Base-by-base conservation (phyloP, 371 early-diverging fungal genomes). In the Apophysomyces elegans region DNA sequence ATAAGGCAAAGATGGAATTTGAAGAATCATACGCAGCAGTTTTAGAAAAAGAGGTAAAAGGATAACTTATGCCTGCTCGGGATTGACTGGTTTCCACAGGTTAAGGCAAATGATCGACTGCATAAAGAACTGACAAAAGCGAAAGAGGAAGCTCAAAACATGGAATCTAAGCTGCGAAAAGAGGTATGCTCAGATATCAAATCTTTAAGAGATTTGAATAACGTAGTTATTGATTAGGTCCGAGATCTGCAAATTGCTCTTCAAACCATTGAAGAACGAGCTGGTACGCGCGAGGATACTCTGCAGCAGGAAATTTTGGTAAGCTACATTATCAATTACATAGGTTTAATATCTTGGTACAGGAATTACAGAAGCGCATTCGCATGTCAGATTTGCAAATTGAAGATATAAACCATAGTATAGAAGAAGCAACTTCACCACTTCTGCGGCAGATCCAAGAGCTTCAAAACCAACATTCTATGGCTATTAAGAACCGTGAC, bases 371-470 rank as follows among this genome's bases (percentile, higher is more conserved):
- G 62, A 63, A 66, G 12, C 79, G 84, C 3, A 69, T 93, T 35
- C 91, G 86, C 56, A 81, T 71, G 37, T 79, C 84, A 6, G 91
- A 91, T 18, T 70, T 79, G 11, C 84, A 85, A n/a, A 77, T 83
- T 58, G 87, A 87, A 61, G 89, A 89, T 56, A 67, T 91, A 0
- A 76, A 74, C 32, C 72, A 75, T 7, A 73, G 78, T 8, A 76
- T 88, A 26, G 90, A 87, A 59, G 80, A 81, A 63, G 83, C 84
- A 36, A 86, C 84, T 18, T 74, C 80, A 13, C 89, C 91, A 2
- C 75, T 91, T 1, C 68, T 91, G 9, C 83, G 86, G 4, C 93
- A 91, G 59, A 89, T 91, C 45, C 90, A 93, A 50, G 70, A 69
- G 1, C 63, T 93, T 14, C 91, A 93, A 70, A 78, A 83, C 6